Base-by-base conservation (phyloP, 176 grass and related monocot genomes). In the Ensete ventricosum region DNA sequence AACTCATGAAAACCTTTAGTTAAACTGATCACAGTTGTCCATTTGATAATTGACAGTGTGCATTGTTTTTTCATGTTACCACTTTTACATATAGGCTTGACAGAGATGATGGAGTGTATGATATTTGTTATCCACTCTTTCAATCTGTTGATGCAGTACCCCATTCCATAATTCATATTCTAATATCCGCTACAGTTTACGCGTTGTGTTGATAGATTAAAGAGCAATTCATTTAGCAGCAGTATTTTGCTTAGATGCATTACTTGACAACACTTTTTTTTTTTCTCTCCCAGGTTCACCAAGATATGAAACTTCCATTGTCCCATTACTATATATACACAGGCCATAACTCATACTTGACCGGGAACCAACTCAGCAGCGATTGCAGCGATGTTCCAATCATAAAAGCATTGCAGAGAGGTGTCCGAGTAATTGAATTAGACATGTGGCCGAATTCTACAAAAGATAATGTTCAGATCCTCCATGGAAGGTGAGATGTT, bases 271-370 rank as follows among this genome's bases (percentile, higher is more conserved):
- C 17, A 20, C 14, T 54, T 57, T 25, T 82, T 79, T 1, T 57
- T 25, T 82, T 77, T 1, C 82, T 48, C 69, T 9, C 7, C 34
- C 89, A 96, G 90, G 87, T 90, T 80, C 93, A 96, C 62, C 93
- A 96, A 58, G 89, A 96, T 77, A 96, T 96, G 93, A 88, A 76
- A 19, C 80, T 69, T 34, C 93, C 89, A 2, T 79, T 96, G 24
- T 96, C 93, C 9, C 90, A 92, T 75, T 96, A 96, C 74, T 92
- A 88, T 14, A 29, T 96, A 74, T 92, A 81, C 83, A 96, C 93
- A 11, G 90, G 93, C 1, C 93, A 96, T 72, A 96, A 96, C 84
- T 96, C 93, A 62, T 96, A 96, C 78, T 63, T 96, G 17, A 96
- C 85, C 17, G 93, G 93, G 48, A 96, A 96, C 85, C 93, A 96